These are phyloP conservation scores for Dothistroma septosporum DNA, from an alignment of 2,329 filamentous ascomycete genomes.

Conservation along the genomic window DNA sequence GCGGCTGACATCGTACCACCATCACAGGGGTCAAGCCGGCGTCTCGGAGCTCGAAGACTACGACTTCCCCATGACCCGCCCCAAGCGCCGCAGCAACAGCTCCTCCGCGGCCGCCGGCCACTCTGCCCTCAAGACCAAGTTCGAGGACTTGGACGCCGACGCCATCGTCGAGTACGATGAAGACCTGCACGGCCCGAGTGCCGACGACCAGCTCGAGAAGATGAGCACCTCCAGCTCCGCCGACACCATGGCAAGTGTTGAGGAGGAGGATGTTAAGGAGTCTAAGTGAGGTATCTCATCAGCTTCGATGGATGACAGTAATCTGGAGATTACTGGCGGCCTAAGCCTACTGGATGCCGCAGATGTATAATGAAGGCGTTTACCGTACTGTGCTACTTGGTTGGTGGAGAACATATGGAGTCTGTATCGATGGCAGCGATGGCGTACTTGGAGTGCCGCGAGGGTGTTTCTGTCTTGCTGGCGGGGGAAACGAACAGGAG, in stretches of 20 bases:
- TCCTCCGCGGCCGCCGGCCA: slow-evolving; percentile 67
- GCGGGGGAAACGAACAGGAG: neutral
- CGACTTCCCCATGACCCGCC: slow-evolving; percentile 76
- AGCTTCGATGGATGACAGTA: neutral
- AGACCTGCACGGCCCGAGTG: slow-evolving; percentile 64
- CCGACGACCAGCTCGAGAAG: slow-evolving; percentile 47
- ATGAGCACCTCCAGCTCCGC: slow-evolving; percentile 44
- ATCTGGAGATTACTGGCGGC: neutral
- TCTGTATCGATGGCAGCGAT: neutral
- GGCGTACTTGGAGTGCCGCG: neutral
- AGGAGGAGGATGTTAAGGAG: slow-evolving; percentile 44
- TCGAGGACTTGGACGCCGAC: slow-evolving; percentile 83
- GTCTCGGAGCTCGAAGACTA: slow-evolving; percentile 76
- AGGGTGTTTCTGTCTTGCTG: neutral
- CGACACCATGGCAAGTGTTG: slow-evolving; percentile 58
- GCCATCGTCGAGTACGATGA: slow-evolving; percentile 79
- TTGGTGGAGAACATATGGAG: neutral
- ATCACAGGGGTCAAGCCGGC: slow-evolving; percentile 70
- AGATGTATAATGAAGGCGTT: slow-evolving; percentile 2
- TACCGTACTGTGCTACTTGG: neutral
- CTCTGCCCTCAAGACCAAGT: slow-evolving; percentile 90
- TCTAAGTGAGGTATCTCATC: slow-evolving; percentile 2
- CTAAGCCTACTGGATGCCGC: slow-evolving; percentile 7
- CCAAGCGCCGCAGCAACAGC: slow-evolving; percentile 89
- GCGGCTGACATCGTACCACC: neutral